Conservation (phyloP, 1,139 yeast species). For the Fermentozyma sake region DNA sequence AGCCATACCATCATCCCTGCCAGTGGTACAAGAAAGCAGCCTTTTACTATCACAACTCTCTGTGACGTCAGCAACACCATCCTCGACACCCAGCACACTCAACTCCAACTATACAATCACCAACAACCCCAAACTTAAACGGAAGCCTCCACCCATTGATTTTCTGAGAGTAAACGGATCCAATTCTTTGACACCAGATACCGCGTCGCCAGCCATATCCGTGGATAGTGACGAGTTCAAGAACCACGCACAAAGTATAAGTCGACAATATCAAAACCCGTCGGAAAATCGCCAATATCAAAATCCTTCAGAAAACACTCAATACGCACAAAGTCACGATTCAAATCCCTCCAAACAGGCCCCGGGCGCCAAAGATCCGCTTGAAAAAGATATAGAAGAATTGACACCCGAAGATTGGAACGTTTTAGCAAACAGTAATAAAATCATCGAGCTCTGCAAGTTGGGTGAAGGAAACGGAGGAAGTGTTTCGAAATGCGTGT, state of each 20-base stretch:
- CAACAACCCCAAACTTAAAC: constrained; percentile 17
- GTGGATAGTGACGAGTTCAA: neutral
- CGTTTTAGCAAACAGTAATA: constrained; percentile 50
- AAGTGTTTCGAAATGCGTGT: constrained; percentile 71
- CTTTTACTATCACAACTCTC: constrained; percentile 3
- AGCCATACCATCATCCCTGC: constrained; percentile 22
- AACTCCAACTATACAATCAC: constrained; percentile 5
- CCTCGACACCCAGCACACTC: constrained; percentile 8
- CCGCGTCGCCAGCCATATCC: constrained; percentile 4
- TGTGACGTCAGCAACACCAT: constrained; percentile 7
- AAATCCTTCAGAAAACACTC: no score
- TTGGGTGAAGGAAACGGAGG: constrained; percentile 97
- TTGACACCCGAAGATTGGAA: constrained; percentile 81
- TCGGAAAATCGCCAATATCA: no score
- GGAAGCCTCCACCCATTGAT: constrained; percentile 46
- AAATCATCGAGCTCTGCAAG: constrained; percentile 58
- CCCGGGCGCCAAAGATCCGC: no score
- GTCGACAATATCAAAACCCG: no score
- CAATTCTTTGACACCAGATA: constrained; percentile 14
- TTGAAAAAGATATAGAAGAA: no score
- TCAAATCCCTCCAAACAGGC: no score
- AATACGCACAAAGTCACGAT: no score
- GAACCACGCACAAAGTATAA: no score
- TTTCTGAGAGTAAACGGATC: constrained; percentile 33
- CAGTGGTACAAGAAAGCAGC: constrained; percentile 6